Evolutionary conservation across 1,284 basidiomycete genomes (phyloP), one percentile per base, ranked within the genome.

Genomic region (Fomitopsis betulina): DNA sequence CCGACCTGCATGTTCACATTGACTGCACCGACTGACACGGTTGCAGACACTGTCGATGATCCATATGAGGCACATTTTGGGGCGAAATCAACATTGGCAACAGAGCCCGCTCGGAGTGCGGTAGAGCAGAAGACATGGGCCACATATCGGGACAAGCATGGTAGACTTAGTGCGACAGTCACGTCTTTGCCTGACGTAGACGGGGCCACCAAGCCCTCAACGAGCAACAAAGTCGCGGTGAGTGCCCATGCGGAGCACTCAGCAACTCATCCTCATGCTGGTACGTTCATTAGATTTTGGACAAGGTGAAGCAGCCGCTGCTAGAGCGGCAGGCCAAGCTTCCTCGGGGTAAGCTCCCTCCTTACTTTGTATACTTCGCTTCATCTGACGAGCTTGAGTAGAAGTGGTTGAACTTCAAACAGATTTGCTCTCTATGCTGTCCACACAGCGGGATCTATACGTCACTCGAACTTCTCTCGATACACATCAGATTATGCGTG

Each of bases 371-470:
- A 27, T 42, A 47, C 53, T 40, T 21, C 8, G 40, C 27, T 33
- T 37, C 19, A 57, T 19, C 33, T 66, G 17, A 55, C 62, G 60
- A 50, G 60, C 55, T 49, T 51, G 55, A 60, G 17, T 63, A 89
- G 86, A 85, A 57, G 69, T 80, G 52, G 76, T 72, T 50, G 75
- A 81, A 56, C 66, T 88, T 10, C 87, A 89, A 68, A 81, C 85
- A 54, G 82, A 87, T 58, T 70, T 94, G 0, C 74, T 93, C 3
- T 81, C 85, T 3, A 72, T 80, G 1, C 74, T 94, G 25, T 79
- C 89, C 1, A 74, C 84, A 1, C 83, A 93, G 62, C 79, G 84
- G 61, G 94, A 97, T 69, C 68, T 96, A 32, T 91, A 90, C 68
- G 70, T 89, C 27, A 80, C 93, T 35, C 80, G 81, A 7, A 76